phyloP scores from a whole-genome alignment of 768 basidiomycete genomes.

The Tulasnella sp. region DNA sequence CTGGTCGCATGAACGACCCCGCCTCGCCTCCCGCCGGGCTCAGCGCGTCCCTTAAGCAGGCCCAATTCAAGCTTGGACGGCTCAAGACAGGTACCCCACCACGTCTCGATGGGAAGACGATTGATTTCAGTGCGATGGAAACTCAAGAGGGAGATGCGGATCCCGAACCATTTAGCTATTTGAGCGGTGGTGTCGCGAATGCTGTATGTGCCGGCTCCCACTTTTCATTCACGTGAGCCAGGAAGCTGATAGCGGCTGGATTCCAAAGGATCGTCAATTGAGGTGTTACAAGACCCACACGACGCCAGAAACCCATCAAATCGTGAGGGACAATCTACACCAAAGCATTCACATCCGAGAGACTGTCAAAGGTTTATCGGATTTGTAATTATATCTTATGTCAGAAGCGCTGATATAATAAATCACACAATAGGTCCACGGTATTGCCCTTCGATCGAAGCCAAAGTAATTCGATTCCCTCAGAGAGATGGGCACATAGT shows the following conservation, averaged over 20 bases:
- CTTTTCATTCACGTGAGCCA: no score
- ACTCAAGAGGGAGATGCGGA: slow-evolving; percentile 55
- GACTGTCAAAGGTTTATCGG: slow-evolving; percentile 73
- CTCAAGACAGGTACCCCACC: slow-evolving; percentile 80
- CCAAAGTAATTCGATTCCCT: slow-evolving; percentile 72
- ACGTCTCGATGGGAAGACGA: slow-evolving; percentile 56
- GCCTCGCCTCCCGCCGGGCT: slow-evolving; percentile 52
- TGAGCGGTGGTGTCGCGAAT: slow-evolving; percentile 38
- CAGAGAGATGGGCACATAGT: slow-evolving; percentile 60
- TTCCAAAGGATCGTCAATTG: slow-evolving; percentile 64
- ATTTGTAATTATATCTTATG: background rate
- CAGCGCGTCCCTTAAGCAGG: slow-evolving; percentile 59
- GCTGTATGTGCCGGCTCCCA: no score
- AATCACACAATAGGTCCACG: slow-evolving; percentile 50
- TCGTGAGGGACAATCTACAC: slow-evolving; percentile 68
- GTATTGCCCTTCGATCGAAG: slow-evolving; percentile 85
- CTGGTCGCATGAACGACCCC: slow-evolving; percentile 63
- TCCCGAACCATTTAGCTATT: slow-evolving; percentile 66
- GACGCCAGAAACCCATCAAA: slow-evolving; percentile 56
- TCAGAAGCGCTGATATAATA: background rate
- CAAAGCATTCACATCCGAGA: slow-evolving; percentile 79
- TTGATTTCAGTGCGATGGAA: slow-evolving; percentile 53
- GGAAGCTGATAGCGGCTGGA: background rate
- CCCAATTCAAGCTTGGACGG: slow-evolving; percentile 74
- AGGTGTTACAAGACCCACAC: slow-evolving; percentile 64